These are phyloP conservation scores for Coriaria nepalensis DNA, from an alignment of 306 rosid species.

Conservation along the genomic window DNA sequence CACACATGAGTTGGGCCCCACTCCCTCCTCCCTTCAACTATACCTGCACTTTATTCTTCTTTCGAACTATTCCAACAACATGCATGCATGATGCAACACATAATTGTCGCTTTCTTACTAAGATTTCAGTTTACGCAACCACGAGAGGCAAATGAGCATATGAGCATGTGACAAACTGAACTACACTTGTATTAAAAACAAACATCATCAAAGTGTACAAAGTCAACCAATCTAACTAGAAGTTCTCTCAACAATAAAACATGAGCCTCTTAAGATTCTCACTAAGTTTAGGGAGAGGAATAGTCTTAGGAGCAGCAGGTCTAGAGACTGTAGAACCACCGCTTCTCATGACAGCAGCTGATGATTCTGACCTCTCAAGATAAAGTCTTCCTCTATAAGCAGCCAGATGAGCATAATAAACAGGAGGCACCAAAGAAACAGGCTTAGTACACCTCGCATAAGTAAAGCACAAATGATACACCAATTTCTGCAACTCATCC, in stretches of 20 bases:
- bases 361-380: conserved; percentile 62
- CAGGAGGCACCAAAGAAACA: conserved; percentile 95
- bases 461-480: conserved; percentile 76
- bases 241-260: conserved; percentile 73
- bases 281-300: conserved; percentile 67
- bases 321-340: conserved; percentile 39
- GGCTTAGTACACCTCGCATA: conserved; percentile 94
- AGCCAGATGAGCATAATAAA: conserved; percentile 91
- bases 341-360: conserved; percentile 21
- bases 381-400: conserved; percentile 96
- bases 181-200: too few relatives aligned
- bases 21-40: too few relatives aligned
- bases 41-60: too few relatives aligned
- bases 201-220: too few relatives aligned
- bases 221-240: not conserved
- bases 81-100: too few relatives aligned
- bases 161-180: too few relatives aligned
- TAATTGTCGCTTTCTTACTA: too few relatives aligned
- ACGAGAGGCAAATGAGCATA: too few relatives aligned
- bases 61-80: too few relatives aligned
- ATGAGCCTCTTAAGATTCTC: conserved; percentile 84
- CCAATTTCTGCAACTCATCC: conserved; percentile 83
- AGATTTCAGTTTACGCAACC: too few relatives aligned
- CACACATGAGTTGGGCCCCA: too few relatives aligned
- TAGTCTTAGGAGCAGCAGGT: conserved; percentile 71